These are phyloP conservation scores for Leccinum uliginosum DNA, from an alignment of 768 basidiomycete species.

Conservation along the genomic window DNA sequence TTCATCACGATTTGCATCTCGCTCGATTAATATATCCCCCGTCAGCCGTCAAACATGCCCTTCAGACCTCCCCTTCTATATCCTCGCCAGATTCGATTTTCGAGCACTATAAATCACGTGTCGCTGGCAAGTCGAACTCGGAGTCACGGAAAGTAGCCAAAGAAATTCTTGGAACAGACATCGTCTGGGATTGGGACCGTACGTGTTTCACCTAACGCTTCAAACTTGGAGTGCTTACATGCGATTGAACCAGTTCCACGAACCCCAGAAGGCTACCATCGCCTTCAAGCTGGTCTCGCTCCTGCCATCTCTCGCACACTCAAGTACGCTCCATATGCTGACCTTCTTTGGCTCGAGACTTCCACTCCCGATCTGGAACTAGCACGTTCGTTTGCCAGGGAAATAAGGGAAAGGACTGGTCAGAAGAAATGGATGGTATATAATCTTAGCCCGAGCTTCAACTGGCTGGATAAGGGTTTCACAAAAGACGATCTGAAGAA, in stretches of 20 bases:
- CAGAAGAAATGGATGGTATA: constrained; percentile 76
- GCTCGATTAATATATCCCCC: background rate
- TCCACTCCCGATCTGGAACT: constrained; percentile 80
- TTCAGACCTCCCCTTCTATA: constrained; percentile 17
- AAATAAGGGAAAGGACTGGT: constrained; percentile 68
- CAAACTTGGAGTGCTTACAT: background rate
- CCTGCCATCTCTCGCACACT: constrained; percentile 78
- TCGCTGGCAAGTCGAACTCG: constrained; percentile 62
- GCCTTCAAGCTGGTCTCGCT: constrained; percentile 76
- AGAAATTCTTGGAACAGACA: constrained; percentile 55
- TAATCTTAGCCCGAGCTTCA: constrained; percentile 92
- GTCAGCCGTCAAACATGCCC: constrained; percentile 22
- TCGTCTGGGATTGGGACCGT: constrained; percentile 93
- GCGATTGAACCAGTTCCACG: constrained; percentile 57
- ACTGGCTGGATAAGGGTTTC: constrained; percentile 85
- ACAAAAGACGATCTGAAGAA: constrained; percentile 70
- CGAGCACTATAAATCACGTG: constrained; percentile 54
- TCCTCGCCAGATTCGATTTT: constrained; percentile 40
- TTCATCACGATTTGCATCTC: constrained; percentile 42
- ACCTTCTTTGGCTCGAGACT: constrained; percentile 92
- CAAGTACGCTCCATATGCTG: constrained; percentile 80
- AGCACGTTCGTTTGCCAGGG: constrained; percentile 72
- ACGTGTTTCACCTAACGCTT: constrained; percentile 26
- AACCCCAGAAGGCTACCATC: constrained; percentile 89
- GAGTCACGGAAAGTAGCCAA: constrained; percentile 71